Evolutionary conservation across 2,329 filamentous ascomycete genomes (phyloP).

Genomic region (Xenoacremonium recifei): DNA sequence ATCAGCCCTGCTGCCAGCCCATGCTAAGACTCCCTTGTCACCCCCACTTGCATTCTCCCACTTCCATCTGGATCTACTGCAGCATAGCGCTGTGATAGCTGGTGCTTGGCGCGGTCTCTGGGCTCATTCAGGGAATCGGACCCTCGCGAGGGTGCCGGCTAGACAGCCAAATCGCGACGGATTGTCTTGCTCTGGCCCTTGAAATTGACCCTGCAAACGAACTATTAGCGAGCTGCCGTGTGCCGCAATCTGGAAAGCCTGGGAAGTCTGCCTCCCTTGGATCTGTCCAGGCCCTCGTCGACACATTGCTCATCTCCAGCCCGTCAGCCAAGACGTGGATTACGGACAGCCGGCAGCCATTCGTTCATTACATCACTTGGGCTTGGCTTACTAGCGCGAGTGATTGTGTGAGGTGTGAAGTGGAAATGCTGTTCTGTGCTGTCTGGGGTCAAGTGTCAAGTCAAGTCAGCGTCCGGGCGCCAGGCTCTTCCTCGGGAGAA

Average conservation of each 20-base stretch:
- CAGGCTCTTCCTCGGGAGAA: slow-evolving; percentile 22
- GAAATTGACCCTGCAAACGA: no score
- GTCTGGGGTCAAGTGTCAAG: no score
- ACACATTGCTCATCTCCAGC: neutral
- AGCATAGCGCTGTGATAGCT: slow-evolving; percentile 11
- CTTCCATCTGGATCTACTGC: slow-evolving; percentile 19
- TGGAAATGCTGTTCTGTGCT: no score
- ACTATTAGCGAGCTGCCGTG: neutral
- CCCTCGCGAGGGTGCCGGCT: no score
- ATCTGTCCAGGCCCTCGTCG: neutral
- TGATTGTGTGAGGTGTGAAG: no score
- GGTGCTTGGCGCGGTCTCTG: slow-evolving; percentile 7
- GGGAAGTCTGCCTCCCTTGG: neutral
- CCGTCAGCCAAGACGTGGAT: neutral
- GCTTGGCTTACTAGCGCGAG: neutral
- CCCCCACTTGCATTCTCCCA: no score
- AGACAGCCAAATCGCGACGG: no score
- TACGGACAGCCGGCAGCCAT: neutral
- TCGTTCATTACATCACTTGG: slow-evolving; percentile 19
- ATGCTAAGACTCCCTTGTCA: slow-evolving; percentile 2
- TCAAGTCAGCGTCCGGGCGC: no score
- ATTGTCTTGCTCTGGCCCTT: no score
- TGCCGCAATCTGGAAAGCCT: neutral
- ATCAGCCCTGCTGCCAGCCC: neutral
- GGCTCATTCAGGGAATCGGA: neutral